Base-by-base conservation (phyloP, 495 filamentous ascomycete genomes). In the Aspergillus cavernicola region DNA sequence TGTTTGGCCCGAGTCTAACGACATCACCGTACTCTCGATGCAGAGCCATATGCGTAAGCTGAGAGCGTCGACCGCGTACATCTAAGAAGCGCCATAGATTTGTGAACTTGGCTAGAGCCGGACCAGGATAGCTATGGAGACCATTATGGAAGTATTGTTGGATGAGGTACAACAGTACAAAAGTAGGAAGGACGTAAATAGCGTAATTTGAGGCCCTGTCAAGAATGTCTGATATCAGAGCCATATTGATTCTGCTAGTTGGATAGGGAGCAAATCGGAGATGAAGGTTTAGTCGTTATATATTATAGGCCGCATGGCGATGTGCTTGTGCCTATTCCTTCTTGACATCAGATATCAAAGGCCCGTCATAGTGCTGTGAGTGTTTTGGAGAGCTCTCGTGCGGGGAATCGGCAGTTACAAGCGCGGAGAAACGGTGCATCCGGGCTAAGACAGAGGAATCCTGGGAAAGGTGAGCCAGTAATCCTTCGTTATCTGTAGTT, bases 1-100 rank as follows among this genome's bases (percentile, higher is more conserved):
- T 72, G 53, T 86, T 83, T 11, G 87, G 87, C 3, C 86, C 84
- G 11, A 90, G 65, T 24, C 87, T 79, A 5, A 91, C 83, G 4
- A 91, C 73, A 53, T 85, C 80, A 11, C 87, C 87, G 66, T 90
- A 78, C 65, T 88, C 80, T 12, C 73, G 75, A 63, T 92, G 88
- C 10, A 92, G 70, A 6, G 65, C 71, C 31, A 84, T 77, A 61
- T 88, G 84, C 3, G 85, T 85, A 41, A 77, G 61, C 52, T 92
- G 84, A 12, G 85, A 79, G 36, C 80, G 74, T 38, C 82, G 74
- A 9, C 71, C 70, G 47, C 79, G 80, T 2, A 86, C 85, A 59
- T 89, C 79, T 53, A 77, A 75, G 53, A 88, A 82, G 19, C 89
- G 76, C 82, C 86, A 90, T 67, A 76, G 77, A 62, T 86, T 76